Conservation (phyloP, 306 rosid genomes). For the Boehmeria nivea region DNA sequence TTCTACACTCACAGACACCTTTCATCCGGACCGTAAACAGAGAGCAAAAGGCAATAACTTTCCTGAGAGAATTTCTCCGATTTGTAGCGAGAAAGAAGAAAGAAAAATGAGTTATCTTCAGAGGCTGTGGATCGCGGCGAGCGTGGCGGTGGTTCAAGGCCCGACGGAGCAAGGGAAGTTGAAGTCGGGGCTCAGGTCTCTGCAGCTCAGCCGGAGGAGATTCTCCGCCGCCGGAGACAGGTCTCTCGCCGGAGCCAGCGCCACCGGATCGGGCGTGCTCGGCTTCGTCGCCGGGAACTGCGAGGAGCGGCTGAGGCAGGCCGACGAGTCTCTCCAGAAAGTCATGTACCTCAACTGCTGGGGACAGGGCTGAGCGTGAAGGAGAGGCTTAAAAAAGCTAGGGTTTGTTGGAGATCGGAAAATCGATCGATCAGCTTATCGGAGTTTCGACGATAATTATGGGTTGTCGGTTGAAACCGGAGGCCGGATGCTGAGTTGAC, state of each 20-base stretch:
- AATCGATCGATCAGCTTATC: not conserved
- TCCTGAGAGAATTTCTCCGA: not conserved
- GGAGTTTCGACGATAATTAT: not conserved
- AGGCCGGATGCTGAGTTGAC: not conserved
- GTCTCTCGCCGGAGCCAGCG: conserved; percentile 31
- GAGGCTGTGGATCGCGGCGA: conserved; percentile 68
- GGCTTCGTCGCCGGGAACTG: conserved; percentile 20
- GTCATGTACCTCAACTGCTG: conserved; percentile 95
- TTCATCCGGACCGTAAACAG: not conserved
- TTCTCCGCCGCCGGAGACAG: conserved; percentile 30
- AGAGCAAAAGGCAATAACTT: not conserved
- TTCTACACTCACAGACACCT: rapidly evolving
- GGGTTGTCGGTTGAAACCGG: not conserved
- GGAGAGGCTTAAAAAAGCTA: not conserved
- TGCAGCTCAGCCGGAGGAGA: conserved; percentile 41
- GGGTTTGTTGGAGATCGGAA: not conserved
- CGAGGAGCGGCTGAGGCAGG: conserved; percentile 33
- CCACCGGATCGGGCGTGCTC: conserved; percentile 34
- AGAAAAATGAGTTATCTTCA: conserved; percentile 44
- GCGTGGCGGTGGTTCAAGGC: conserved; percentile 65
- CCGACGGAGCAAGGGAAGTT: conserved; percentile 55
- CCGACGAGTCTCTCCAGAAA: conserved; percentile 69
- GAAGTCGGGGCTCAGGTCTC: conserved; percentile 52
- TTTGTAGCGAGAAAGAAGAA: too few species aligned
- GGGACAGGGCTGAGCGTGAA: conserved; percentile 63